Base-by-base conservation (phyloP, 257 asterid species). In the Solanum gracilifrons region DNA sequence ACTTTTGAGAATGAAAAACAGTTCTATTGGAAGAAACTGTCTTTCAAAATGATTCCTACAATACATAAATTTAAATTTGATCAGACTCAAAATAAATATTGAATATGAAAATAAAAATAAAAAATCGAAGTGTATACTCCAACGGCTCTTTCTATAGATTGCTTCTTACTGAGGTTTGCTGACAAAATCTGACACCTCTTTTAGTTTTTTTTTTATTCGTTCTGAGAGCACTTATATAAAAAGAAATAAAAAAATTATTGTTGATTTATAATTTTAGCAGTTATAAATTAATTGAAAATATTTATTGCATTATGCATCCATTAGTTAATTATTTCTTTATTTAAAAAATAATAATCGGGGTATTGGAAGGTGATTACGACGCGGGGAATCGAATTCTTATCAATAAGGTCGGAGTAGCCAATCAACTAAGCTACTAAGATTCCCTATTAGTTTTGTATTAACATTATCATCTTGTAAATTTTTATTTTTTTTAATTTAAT, bases 111-210 rank as follows among this genome's bases (percentile, higher is more conserved):
- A 16, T 2, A 2, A n/a, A 9, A n/a, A 62, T 9, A 62, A 12
- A 12, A 12, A 73, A 2, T 73, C 48, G 25, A 35, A 35, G 1
- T 33, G 82, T 18, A 35, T 4, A 35, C 16, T 35, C 29, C 46
- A 73, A 73, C 82, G 48, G 48, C 82, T 73, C 82, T 73, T 35
- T 73, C 29, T 35, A n/a, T 29, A 20, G 80, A 72, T 72, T 72
- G 46, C 80, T 32, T 33, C 79, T 32, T 18, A 72, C 79, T 72
- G 79, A 35, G 41, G 2, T 33, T 73, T 35, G 48, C 82, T 73
- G 48, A 73, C 48, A 73, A 20, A 73, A 35, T 2, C 82, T 33
- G 46, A 73, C 48, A 35, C 16, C 27, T 73, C 20, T 73, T 9
- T 33, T 3, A 33, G 9, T 33, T 73, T 69, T 33, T 16, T 16